These are phyloP conservation scores for Tricholoma terreum DNA, from an alignment of 768 basidiomycete genomes.

Conservation along the genomic window DNA sequence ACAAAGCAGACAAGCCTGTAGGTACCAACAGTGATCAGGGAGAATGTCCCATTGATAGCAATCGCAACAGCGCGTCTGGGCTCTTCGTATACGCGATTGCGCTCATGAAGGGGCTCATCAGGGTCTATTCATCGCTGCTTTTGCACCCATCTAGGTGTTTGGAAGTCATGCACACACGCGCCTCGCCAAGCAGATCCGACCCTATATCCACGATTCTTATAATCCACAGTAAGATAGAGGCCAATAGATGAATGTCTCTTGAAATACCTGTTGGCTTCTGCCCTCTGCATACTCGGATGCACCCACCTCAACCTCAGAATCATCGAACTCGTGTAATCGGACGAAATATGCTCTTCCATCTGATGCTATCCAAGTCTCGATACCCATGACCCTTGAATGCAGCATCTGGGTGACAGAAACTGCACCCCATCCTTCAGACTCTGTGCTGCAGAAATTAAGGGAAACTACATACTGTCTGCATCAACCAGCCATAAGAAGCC, in stretches of 20 bases:
- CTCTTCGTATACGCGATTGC: constrained; percentile 48
- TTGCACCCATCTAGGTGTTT: constrained; percentile 75
- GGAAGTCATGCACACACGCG: constrained; percentile 74
- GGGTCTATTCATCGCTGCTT: constrained; percentile 63
- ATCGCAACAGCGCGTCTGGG: constrained; percentile 63
- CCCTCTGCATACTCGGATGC: constrained; percentile 19
- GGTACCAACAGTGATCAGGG: constrained; percentile 78
- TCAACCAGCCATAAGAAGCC: constrained; percentile 76
- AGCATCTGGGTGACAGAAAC: constrained; percentile 63
- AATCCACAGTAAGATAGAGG: neutral
- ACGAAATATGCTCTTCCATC: constrained; percentile 84
- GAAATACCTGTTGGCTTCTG: constrained; percentile 19
- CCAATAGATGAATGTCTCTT: neutral
- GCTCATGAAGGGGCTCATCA: constrained; percentile 31
- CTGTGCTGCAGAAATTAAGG: neutral
- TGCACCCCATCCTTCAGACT: constrained; percentile 20
- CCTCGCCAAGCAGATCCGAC: constrained; percentile 58
- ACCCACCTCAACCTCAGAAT: constrained; percentile 17
- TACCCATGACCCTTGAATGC: constrained; percentile 52
- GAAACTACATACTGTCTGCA: constrained; percentile 51
- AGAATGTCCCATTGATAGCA: constrained; percentile 78
- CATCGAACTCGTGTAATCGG: constrained; percentile 47
- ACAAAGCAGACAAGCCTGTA: constrained; percentile 42
- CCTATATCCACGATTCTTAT: constrained; percentile 14
- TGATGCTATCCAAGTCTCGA: constrained; percentile 83